Evolutionary conservation across 1,139 yeast genomes (phyloP), one percentile per base, ranked within the genome.

Genomic region (Keqinozyma sinolaborantium): DNA sequence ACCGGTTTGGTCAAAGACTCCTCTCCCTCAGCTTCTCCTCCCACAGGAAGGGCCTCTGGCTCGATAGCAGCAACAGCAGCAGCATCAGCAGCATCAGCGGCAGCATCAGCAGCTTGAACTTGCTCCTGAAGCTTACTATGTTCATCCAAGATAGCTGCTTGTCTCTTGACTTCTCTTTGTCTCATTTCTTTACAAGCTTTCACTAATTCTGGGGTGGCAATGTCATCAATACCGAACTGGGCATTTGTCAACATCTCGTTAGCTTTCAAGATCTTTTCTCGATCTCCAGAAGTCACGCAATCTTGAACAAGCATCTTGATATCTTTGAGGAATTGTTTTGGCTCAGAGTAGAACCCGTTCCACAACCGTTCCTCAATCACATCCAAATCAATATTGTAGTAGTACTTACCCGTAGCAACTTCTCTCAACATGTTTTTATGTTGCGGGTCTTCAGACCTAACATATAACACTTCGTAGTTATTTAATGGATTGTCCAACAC

Each of bases 171-270:
- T 50, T 90, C 97, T 39, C 97, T 72, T 32, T 64, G 70, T 35
- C 84, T 73, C 53, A 90, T 68, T 21, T 77, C 83, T 41, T 74
- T 80, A 63, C 97, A 92, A 30, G 90, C 86, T 35, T 73, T 73
- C 26, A 82, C 55, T 41, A 92, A 83, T 32, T 78, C 86, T 1
- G 88, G 79, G 13, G 77, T 71, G 29, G 83, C 77, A 45, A 90
- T 80, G 41, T 94, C 99, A 48, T 94, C 98, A 32, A 92, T 74
- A 8, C 94, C 95, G 52, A 94, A 95, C 56, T 88, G 95, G 0
- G 96, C 96, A 60, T 92, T 90, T 7, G 97, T 95, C 51, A 78
- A 73, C 97, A 94, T 88, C 57, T 94, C 98, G 39, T 92, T 85
- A 0, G 97, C 96, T 53, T 85, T 88, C 35, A 90, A 71, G 10